phyloP scores from a whole-genome alignment of 306 rosid genomes.

The Lotus japonicus region DNA sequence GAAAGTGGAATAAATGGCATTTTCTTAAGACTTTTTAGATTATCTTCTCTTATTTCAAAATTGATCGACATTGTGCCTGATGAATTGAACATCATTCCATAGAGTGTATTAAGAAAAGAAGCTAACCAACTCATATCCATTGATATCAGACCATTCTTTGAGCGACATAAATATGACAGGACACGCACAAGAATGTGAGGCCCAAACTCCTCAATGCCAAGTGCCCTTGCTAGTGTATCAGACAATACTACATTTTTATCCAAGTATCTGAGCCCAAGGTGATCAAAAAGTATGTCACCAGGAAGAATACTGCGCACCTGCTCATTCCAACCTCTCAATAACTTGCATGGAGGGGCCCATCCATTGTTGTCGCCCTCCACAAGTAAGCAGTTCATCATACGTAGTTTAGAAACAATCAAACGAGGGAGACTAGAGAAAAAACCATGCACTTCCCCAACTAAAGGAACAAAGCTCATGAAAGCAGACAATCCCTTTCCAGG shows the following conservation, averaged over 20 bases:
- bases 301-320: slow-evolving; percentile 64
- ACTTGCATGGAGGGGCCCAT: slow-evolving; percentile 90
- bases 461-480: slow-evolving; percentile 87
- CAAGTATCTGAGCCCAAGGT: slow-evolving; percentile 83
- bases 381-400: slow-evolving; percentile 72
- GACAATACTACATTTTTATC: slow-evolving; percentile 54
- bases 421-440: slow-evolving; percentile 89
- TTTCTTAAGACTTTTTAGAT: slow-evolving; percentile 41
- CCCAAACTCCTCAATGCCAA: slow-evolving; percentile 86
- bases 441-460: slow-evolving; percentile 91
- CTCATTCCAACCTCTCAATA: slow-evolving; percentile 85
- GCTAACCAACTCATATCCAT: slow-evolving; percentile 75
- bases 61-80: slow-evolving; percentile 31
- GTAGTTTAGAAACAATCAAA: slow-evolving; percentile 61
- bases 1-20: slow-evolving; percentile 79
- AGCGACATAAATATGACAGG: slow-evolving; percentile 46
- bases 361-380: slow-evolving; percentile 54
- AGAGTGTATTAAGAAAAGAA: slow-evolving; percentile 54
- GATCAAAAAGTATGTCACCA: slow-evolving; percentile 48
- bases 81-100: slow-evolving; percentile 38
- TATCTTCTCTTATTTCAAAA: slow-evolving; percentile 39
- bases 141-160: slow-evolving; percentile 39
- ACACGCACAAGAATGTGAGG: slow-evolving; percentile 58
- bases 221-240: slow-evolving; percentile 59
- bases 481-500: slow-evolving; percentile 87